Base-by-base conservation (phyloP, 2,329 filamentous ascomycete genomes). In the Dothideomycetidae sp. region DNA sequence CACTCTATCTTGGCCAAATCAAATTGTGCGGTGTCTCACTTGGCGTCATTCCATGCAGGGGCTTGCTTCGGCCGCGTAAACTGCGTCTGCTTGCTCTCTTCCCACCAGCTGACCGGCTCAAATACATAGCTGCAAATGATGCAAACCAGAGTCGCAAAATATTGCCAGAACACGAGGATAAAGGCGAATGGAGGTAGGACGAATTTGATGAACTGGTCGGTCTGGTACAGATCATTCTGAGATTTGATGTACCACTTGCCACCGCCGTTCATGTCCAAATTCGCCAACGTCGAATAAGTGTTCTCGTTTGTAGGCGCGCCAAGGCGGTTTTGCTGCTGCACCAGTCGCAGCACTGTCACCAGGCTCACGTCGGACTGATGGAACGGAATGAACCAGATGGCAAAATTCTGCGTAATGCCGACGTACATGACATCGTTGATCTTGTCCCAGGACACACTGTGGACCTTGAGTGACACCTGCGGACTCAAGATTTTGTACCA, bases 401-500 rank as follows among this genome's bases (percentile, higher is more conserved):
- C 68, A 58, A 93, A 90, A 36, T 75, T 66, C 55, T 93, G 85
- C 29, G 66, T 70, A 43, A 90, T 69, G 23, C 70, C 71, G 34
- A 85, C 68, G 57, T 84, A 93, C 34, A 93, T 70, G n/a, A 71
- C 66, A 29, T 73, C 63, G 14, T 70, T 71, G 2, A 65, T 50
- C 48, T 75, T 61, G 52, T 92, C 82, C 50, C 76, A 81, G 11
- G 78, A 81, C 79, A 75, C 58, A 18, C 63, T 67, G 36, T 83
- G 70, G 12, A 93, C 64, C 1, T 68, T 60, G 10, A 88, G 59
- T 30, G 76, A 67, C 46, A 90, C 81, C 12, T 66, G 62, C 0
- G 85, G 85, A 43, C 76, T 83, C 52, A 93, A 64, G 45, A 88
- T 79, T 51, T 84, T 82, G 58, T 92, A 88, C 81, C 80, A 86